Percentiles rank a stretch among this genome's conserved stretches.
phyloP scores from a whole-genome alignment of 2,329 filamentous ascomycete genomes.

The Proliferodiscus dingleyae region DNA sequence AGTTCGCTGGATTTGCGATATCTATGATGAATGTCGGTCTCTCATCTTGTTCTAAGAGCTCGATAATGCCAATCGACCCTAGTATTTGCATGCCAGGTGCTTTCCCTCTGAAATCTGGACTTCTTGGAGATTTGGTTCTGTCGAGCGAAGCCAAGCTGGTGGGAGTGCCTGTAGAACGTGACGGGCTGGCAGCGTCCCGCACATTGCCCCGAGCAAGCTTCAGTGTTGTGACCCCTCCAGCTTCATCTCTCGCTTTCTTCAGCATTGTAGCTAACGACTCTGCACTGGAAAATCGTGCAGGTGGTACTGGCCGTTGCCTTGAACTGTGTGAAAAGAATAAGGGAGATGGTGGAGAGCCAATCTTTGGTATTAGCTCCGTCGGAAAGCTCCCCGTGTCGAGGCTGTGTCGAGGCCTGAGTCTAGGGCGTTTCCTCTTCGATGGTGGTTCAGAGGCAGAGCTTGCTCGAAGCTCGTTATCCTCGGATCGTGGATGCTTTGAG shows the following conservation, averaged over 20 bases:
- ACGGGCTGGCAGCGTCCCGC: slow-evolving; percentile 41
- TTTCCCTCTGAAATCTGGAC: slow-evolving; percentile 46
- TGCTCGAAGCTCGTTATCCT: slow-evolving; percentile 13
- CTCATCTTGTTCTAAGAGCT: slow-evolving; percentile 71
- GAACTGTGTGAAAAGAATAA: slow-evolving; percentile 47
- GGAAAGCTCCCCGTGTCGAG: slow-evolving; percentile 34
- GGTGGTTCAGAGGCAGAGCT: slow-evolving; percentile 22
- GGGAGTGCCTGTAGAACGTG: slow-evolving; percentile 45
- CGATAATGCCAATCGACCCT: slow-evolving; percentile 61
- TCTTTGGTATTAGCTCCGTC: slow-evolving; percentile 8
- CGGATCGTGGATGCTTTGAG: slow-evolving; percentile 22
- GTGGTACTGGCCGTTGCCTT: slow-evolving; percentile 39
- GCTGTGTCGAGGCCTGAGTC: slow-evolving; percentile 30
- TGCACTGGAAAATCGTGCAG: slow-evolving; percentile 27
- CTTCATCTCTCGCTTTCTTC: slow-evolving; percentile 21
- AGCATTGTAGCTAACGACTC: slow-evolving; percentile 21
- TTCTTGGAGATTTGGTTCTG: slow-evolving; percentile 45
- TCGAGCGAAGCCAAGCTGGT: slow-evolving; percentile 50
- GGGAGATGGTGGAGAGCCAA: slow-evolving; percentile 38
- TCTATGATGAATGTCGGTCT: slow-evolving; percentile 75
- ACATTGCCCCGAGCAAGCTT: slow-evolving; percentile 52
- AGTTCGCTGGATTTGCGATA: slow-evolving; percentile 53
- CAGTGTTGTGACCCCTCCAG: slow-evolving; percentile 43
- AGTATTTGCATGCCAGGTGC: slow-evolving; percentile 51
- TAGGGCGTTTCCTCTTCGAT: slow-evolving; percentile 25